Evolutionary conservation across 2,329 filamentous ascomycete species (phyloP).

Genomic region (Aspergillus fischeri): DNA sequence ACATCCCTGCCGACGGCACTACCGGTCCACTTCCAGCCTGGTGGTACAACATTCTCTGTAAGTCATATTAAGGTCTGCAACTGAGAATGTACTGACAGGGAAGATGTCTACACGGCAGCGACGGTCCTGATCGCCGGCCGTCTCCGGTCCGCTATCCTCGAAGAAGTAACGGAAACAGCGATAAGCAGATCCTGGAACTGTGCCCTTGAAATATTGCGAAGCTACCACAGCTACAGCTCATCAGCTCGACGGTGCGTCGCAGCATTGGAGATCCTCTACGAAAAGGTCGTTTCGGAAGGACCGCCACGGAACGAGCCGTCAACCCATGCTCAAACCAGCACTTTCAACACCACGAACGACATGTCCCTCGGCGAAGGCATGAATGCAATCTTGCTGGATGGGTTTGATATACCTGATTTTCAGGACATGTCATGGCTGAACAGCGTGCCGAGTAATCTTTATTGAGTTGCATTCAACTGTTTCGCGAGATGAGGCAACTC

Average conservation of each 20-base stretch:
- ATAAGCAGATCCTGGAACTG: constrained; percentile 26
- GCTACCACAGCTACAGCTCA: constrained; percentile 29
- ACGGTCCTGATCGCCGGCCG: constrained; percentile 32
- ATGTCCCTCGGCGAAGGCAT: constrained; percentile 26
- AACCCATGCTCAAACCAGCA: background rate
- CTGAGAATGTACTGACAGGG: constrained; percentile 2
- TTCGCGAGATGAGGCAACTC: background rate
- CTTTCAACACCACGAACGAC: constrained; percentile 13
- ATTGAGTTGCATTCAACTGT: constrained; percentile 7
- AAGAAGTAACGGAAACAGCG: constrained; percentile 21
- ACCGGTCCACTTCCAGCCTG: constrained; percentile 31
- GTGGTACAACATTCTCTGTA: constrained; percentile 38
- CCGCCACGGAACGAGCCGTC: constrained; percentile 1
- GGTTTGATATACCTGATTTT: constrained; percentile 27
- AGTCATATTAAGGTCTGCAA: background rate
- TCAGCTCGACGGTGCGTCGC: constrained; percentile 30
- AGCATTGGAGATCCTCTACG: constrained; percentile 29
- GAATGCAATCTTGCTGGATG: constrained; percentile 20
- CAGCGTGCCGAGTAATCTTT: constrained; percentile 29
- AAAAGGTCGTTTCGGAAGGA: constrained; percentile 22
- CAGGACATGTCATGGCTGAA: constrained; percentile 34
- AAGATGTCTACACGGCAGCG: constrained; percentile 34
- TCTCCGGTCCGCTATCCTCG: constrained; percentile 23
- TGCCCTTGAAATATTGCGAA: constrained; percentile 27
- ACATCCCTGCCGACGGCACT: constrained; percentile 24